Base-by-base conservation (phyloP, 2,329 filamentous ascomycete genomes). In the Graphium sp. region DNA sequence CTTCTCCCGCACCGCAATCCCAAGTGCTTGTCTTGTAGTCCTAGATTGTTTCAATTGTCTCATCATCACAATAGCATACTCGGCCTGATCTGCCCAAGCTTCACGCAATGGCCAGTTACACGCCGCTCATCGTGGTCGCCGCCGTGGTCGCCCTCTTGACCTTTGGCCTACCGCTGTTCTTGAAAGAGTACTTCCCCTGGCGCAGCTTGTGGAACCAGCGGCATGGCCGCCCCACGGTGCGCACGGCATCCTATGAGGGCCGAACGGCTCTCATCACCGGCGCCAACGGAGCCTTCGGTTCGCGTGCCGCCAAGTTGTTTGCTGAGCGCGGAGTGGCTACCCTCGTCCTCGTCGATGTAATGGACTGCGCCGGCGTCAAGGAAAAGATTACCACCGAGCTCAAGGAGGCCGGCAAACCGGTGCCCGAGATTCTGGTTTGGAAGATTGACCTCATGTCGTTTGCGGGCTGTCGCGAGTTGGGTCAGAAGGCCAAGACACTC, bases 381-480 rank as follows among this genome's bases (percentile, higher is more conserved):
- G 24, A 41, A 31, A 31, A 50, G 32, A 53, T 53, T 22, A 44
- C 48, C 37, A 34, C 38, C 1, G 49, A 49, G 26, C 38, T 48
- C 22, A 30, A 12, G 0, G 42, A 39, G 2, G 6, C 22, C 24
- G 34, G 37, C 13, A 48, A 44, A 32, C 22, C 39, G 12, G 28
- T 29, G 7, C 47, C 49, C 2, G 46, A 37, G 6, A 50, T 53
- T 22, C 32, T 52, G 3, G 41, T 52, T 11, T 52, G 49, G 49
- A 39, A 49, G 18, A 42, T 47, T 30, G 48, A 53, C 32, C 39
- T 53, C 30, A 51, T 53, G 49, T 39, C 42, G 5, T 53, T 48
- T 32, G 37, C 38, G 2, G 49, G 46, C 5, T 51, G 49, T 21
- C 44, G 45, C 19, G 40, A 44, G 9, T 30, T 52, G 4, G 46